Evolutionary conservation across 1,284 basidiomycete species (phyloP), one percentile per base, ranked within the genome.

Genomic region (Naganishia sp.): DNA sequence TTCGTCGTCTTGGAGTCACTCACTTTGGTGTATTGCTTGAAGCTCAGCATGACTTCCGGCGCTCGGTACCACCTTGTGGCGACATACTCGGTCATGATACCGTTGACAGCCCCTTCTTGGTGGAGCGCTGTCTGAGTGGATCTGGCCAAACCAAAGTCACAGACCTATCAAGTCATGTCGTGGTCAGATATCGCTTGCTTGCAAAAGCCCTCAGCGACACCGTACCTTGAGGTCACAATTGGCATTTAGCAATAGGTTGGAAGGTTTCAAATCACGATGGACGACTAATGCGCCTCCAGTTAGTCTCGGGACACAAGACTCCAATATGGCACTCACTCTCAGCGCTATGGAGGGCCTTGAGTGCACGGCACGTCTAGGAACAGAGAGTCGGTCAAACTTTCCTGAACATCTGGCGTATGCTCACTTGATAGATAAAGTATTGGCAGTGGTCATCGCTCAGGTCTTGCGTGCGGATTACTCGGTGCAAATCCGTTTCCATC

Each of bases 71-170:
- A 84, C 61, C 90, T 81, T 13, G 93, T 96, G 3, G 94, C 93
- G 54, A 96, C 93, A 75, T 95, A 94, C 86, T 92, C 89, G 0
- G 92, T 94, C 92, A 94, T 94, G 81, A 92, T 92, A 0, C 91
- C 91, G 33, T 86, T 80, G 74, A 90, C 89, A 5, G 88, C 91
- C 42, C 90, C 89, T 46, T 75, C 72, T 31, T 87, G 88, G 0
- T 90, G 90, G 73, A 90, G 86, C 10, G 90, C 89, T 10, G 90
- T 92, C 80, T 88, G 89, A 36, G 92, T 90, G 23, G 88, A 90
- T 42, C 92, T 85, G 2, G 94, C 94, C 31, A 96, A 84, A 42
- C 94, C 94, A 78, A 95, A 95, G 76, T 95, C 93, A 77, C 90
- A 92, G 23, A 81, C 73, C 70, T 71, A 42, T 18, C 11, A 39